These are phyloP conservation scores for Tylopilus intermedius DNA, from an alignment of 768 basidiomycete species.

Conservation along the genomic window DNA sequence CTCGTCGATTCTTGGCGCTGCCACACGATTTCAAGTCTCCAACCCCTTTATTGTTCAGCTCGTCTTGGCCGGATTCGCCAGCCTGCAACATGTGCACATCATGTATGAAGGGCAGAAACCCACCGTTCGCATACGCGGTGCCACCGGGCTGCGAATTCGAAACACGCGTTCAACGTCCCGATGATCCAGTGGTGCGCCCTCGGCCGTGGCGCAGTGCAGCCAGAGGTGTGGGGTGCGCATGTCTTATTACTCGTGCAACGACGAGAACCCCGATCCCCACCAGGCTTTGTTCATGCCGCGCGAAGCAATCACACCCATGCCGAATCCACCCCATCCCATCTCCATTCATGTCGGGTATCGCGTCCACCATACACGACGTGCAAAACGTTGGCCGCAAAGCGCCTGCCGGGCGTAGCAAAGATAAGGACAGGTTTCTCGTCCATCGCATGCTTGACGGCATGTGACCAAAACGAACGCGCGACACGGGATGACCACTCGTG, in stretches of 20 bases:
- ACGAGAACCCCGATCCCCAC: too few relatives aligned
- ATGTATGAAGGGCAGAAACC: too few relatives aligned
- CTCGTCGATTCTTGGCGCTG: not conserved
- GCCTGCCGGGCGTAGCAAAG: not conserved
- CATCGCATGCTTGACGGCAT: not conserved
- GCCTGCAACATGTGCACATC: not conserved
- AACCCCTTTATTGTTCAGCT: not conserved
- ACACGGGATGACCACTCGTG: too few relatives aligned
- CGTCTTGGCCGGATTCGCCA: not conserved
- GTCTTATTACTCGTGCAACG: constrained; percentile 11
- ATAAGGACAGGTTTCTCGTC: not conserved
- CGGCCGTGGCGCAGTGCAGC: not conserved
- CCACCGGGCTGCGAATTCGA: constrained; percentile 1
- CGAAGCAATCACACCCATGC: not conserved
- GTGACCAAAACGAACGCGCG: not conserved
- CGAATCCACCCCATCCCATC: not conserved
- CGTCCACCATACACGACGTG: not conserved
- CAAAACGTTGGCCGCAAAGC: not conserved
- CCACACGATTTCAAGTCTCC: not conserved
- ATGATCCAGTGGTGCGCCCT: not conserved
- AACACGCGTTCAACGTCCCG: constrained; percentile 6
- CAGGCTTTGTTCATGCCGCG: not conserved
- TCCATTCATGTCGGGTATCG: not conserved
- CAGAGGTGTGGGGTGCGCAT: constrained; percentile 6
- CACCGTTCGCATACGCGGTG: too few relatives aligned